Base-by-base conservation (phyloP, 495 filamentous ascomycete genomes). In the Chaetomium fimeti region DNA sequence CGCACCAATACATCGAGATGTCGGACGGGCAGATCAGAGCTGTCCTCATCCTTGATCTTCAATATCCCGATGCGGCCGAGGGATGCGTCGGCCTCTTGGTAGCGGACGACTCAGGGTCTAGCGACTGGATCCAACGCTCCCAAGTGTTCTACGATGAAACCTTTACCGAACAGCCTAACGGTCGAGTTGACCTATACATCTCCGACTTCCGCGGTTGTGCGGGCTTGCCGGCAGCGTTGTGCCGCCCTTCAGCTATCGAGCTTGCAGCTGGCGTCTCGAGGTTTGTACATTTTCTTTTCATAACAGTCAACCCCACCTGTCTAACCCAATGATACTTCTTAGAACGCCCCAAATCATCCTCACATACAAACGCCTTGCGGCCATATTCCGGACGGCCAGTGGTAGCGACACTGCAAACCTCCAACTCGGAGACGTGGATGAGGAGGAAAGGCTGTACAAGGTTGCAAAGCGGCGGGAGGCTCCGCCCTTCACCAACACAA, bases 231-330 rank as follows among this genome's bases (percentile, higher is more conserved):
- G 55, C 64, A 48, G 64, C 58, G 43, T 66, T 52, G 43, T 62
- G 64, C 47, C 64, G 64, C 43, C 64, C 64, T 42, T 62, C 59
- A 12, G 48, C 64, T 18, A 59, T 48, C 15, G 59, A 66, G 59
- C 2, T 36, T 6, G 43, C 29, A 24, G 52, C 64, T 51, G 64
- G 64, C 18, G 29, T 62, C 25, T 29, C 15, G 29, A 45, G 59
- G 64, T 66, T 62, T 59, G 64, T 45, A 42, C 7, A 32, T 32
- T 32, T 51, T 40, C 25, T 51, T 20, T 42, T 49, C n/a, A 36
- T 36, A 36, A 24, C 11, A 49, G n/a, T 16, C 12, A 40, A 16
- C 18, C 29, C 12, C 28, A 16, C 18, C 29, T 32, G 6, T 1
- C 43, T 20, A 62, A 42, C 24, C 28, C 58, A 58, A 62, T 62